Evolutionary conservation across 345 rosid genomes (phyloP), one percentile per base, ranked within the genome.

Genomic region (Lepidium sativum): DNA sequence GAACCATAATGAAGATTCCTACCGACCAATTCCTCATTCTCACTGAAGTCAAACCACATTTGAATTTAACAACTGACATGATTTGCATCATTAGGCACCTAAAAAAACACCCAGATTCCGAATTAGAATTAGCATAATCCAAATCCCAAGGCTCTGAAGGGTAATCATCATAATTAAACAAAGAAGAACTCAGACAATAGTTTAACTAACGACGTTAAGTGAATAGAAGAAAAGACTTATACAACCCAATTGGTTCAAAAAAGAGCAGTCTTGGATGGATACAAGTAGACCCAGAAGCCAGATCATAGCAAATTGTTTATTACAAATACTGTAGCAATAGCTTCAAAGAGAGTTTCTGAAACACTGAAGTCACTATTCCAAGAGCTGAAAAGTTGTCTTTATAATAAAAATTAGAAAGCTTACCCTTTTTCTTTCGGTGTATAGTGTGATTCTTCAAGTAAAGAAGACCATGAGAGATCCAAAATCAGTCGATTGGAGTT

Each of bases 21-120:
- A 88, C 91, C 1, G 82, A 86, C 95, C 86, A 89, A 41, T 80
- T 89, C 79, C 72, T 89, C 98, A 81, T 82, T 72, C 54, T 75
- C 34, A 73, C 49, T 39, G 75, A 62, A 61, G 78, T 60, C 27
- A 74, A 67, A 61, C 60, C 75, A 66, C 42, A 54, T 67, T 72
- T 84, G 32, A 61, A 43, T 4, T 47, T 67, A 65, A 66, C 57
- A 69, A 79, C 61, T 23, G 67, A 54, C 27, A 44, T 42, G 47
- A 32, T 20, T 16, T 60, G 27, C 53, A 38, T 48, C 54, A 33
- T 20, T 5, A 50, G 6, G 56, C 41, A 31, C 60, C 64, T 41
- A n/a, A 11, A 25, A 0, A 9, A 31, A 59, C n/a, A 50, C 9
- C 11, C 17, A 35, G 25, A 54, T 44, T 63, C 3, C 5, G 14